Evolutionary conservation across 352 stramenopile genomes (phyloP).

Genomic region (Phytopythium kandeliae): DNA sequence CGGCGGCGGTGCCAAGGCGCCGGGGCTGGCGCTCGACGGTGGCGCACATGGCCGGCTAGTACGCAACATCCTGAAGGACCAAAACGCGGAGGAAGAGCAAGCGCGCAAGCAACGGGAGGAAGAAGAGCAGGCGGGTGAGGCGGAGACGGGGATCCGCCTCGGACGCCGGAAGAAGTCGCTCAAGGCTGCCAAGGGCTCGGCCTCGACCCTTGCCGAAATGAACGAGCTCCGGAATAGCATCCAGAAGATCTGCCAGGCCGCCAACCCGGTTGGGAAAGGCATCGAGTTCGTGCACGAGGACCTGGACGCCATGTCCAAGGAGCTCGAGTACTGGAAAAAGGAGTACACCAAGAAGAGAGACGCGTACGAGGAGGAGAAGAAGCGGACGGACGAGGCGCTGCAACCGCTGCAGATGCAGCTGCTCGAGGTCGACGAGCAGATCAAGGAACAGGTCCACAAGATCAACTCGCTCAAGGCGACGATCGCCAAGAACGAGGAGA

Average conservation of each 20-base stretch:
- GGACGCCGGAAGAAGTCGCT: constrained; percentile 75
- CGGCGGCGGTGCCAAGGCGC: constrained; percentile 21
- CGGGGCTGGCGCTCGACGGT: constrained; percentile 20
- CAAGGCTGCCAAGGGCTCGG: constrained; percentile 64
- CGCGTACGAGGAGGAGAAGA: constrained; percentile 78
- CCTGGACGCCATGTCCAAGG: constrained; percentile 90
- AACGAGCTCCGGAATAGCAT: constrained; percentile 77
- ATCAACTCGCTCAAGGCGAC: constrained; percentile 90
- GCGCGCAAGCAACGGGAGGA: constrained; percentile 64
- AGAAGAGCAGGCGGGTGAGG: constrained; percentile 54
- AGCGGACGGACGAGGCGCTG: constrained; percentile 78
- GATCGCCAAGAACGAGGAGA: constrained; percentile 92
- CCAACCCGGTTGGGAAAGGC: constrained; percentile 87
- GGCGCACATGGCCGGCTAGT: constrained; percentile 63
- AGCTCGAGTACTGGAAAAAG: constrained; percentile 89
- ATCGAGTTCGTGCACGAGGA: constrained; percentile 95
- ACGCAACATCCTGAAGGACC: constrained; percentile 80
- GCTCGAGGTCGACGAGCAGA: constrained; percentile 84
- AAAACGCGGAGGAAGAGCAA: constrained; percentile 66
- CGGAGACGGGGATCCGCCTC: constrained; percentile 69
- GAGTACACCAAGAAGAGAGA: constrained; percentile 78
- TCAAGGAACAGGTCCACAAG: constrained; percentile 90
- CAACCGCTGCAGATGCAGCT: constrained; percentile 81
- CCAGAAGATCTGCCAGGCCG: constrained; percentile 90
- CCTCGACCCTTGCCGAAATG: constrained; percentile 67